Percentiles rank a stretch among this genome's conserved stretches.
These are phyloP conservation scores for Neurospora pannonica DNA, from an alignment of 495 filamentous ascomycete species.

Conservation along the genomic window DNA sequence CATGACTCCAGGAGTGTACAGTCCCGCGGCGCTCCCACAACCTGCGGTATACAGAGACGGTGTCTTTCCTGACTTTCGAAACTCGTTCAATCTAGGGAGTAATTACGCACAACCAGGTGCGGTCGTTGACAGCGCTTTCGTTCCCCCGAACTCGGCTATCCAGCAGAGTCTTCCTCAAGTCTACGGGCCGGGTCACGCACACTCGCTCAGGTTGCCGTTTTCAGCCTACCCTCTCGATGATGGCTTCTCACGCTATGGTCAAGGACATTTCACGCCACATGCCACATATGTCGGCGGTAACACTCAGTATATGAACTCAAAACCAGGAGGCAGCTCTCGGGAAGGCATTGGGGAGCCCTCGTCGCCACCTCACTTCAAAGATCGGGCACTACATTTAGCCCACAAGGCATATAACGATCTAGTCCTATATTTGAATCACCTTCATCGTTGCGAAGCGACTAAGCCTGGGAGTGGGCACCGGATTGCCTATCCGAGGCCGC, in stretches of 20 bases:
- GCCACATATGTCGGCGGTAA: slow-evolving; percentile 11
- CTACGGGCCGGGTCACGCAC: slow-evolving; percentile 16
- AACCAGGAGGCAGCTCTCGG: neutral
- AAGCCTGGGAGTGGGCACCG: slow-evolving; percentile 16
- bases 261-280: slow-evolving; percentile 9
- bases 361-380: slow-evolving; percentile 58
- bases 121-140: slow-evolving; percentile 24
- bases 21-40: slow-evolving; percentile 61
- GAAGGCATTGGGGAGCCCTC: slow-evolving; percentile 4
- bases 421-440: slow-evolving; percentile 62
- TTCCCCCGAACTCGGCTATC: slow-evolving; percentile 18
- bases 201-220: slow-evolving; percentile 16
- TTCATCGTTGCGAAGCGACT: slow-evolving; percentile 19
- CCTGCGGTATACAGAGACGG: slow-evolving; percentile 69
- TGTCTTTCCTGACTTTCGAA: slow-evolving; percentile 37
- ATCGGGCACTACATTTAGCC: slow-evolving; percentile 75
- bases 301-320: slow-evolving; percentile 10
- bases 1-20: slow-evolving; percentile 62
- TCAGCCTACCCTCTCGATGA: slow-evolving; percentile 23
- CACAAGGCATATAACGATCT: slow-evolving; percentile 84
- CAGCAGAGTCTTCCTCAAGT: slow-evolving; percentile 15
- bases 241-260: slow-evolving; percentile 18
- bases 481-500: slow-evolving; percentile 39
- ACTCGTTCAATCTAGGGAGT: slow-evolving; percentile 20
- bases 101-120: slow-evolving; percentile 22